Conservation (phyloP, 2,329 filamentous ascomycete species). For the Arachnopeziza araneosa region DNA sequence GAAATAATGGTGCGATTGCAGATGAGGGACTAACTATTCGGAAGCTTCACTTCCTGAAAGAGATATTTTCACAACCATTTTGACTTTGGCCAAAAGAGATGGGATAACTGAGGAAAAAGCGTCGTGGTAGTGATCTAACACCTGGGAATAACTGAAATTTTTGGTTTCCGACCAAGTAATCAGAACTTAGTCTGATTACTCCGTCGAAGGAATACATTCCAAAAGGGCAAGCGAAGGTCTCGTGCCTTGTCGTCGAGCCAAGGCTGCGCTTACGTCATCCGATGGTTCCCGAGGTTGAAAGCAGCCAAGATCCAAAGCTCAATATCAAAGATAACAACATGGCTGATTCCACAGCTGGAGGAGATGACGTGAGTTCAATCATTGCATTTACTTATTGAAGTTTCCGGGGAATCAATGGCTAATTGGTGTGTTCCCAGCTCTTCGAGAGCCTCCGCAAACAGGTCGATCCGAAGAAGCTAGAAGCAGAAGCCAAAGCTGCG, state of each 20-base stretch:
- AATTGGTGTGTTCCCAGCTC: slow-evolving; percentile 38
- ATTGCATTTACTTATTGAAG: neutral
- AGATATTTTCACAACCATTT: no score
- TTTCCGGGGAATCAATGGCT: slow-evolving; percentile 13
- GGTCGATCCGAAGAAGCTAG: slow-evolving; percentile 51
- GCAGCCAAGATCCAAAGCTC: neutral
- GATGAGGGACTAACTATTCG: no score
- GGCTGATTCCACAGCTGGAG: slow-evolving; percentile 26
- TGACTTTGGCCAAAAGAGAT: no score
- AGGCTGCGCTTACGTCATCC: neutral
- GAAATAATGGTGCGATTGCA: no score
- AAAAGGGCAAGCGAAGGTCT: no score
- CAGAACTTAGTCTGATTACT: no score
- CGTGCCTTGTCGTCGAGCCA: neutral
- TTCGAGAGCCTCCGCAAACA: slow-evolving; percentile 54
- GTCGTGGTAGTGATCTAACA: no score
- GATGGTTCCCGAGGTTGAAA: neutral
- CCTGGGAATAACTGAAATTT: no score
- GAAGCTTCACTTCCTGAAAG: no score
- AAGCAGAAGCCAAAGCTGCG: slow-evolving; percentile 54
- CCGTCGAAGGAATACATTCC: no score
- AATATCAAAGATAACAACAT: slow-evolving; percentile 13
- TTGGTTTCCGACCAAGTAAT: no score
- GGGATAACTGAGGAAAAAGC: no score
- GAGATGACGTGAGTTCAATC: slow-evolving; percentile 40